phyloP scores from a whole-genome alignment of 805 yeast species.

The Teunomyces atbi region DNA sequence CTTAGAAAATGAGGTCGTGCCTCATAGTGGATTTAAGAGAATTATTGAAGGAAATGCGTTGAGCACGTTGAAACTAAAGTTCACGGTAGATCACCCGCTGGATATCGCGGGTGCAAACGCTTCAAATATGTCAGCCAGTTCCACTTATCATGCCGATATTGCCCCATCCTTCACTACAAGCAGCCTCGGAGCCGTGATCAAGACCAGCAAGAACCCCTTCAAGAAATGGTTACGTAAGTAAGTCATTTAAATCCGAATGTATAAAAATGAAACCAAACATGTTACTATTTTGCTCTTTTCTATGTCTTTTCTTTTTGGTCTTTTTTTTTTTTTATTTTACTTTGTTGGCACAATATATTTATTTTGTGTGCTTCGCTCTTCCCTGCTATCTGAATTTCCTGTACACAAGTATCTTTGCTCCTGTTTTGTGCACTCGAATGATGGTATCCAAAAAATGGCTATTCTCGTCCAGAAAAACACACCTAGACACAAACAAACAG shows the following conservation, averaged over 20 bases:
- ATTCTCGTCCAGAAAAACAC: constrained; percentile 1
- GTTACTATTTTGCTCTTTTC: neutral
- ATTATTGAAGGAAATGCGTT: constrained; percentile 33
- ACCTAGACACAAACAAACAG: constrained; percentile 1
- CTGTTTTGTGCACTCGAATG: neutral
- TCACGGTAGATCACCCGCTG: constrained; percentile 14
- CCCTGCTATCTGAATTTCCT: neutral
- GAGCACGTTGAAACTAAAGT: constrained; percentile 29
- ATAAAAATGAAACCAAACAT: neutral
- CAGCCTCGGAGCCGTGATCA: constrained; percentile 23
- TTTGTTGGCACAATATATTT: too few species aligned
- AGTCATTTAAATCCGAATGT: neutral
- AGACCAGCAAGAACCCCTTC: constrained; percentile 35
- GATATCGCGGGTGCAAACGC: neutral
- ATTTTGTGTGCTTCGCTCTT: too few species aligned
- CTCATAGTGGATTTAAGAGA: constrained; percentile 25
- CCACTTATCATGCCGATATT: constrained; percentile 6
- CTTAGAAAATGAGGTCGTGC: constrained; percentile 21
- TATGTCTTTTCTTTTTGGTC: neutral
- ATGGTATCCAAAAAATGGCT: neutral
- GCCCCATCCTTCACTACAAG: constrained; percentile 21
- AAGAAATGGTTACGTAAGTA: constrained; percentile 37
- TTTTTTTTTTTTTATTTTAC: neutral
- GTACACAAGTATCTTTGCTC: neutral
- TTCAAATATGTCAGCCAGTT: neutral